These are phyloP conservation scores for Pseudogymnoascus sp. DNA, from an alignment of 2,329 filamentous ascomycete genomes.

Conservation along the genomic window DNA sequence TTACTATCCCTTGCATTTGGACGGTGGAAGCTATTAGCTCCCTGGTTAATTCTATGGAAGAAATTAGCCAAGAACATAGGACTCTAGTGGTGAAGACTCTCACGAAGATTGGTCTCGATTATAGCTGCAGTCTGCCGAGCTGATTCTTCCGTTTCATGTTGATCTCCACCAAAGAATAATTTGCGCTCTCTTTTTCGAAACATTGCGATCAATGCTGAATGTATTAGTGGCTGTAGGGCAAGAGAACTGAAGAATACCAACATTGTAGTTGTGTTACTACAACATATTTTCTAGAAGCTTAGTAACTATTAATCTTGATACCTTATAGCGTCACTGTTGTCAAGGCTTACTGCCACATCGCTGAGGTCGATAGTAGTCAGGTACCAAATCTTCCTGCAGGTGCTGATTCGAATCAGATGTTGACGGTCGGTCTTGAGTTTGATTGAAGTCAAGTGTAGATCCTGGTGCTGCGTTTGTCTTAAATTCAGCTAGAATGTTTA, in stretches of 20 bases:
- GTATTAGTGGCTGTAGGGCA: background rate
- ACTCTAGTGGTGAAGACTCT: background rate
- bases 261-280: background rate
- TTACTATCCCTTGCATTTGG: background rate
- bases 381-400: background rate
- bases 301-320: background rate
- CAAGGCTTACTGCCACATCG: background rate
- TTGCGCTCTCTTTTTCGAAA: background rate
- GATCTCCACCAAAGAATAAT: background rate
- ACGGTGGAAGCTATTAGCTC: background rate
- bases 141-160: background rate
- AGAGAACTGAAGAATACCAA: background rate
- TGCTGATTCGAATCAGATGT: background rate
- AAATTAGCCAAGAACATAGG: background rate
- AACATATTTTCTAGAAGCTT: background rate
- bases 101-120: background rate
- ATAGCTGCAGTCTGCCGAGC: background rate
- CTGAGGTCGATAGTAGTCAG: background rate
- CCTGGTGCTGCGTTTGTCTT: background rate
- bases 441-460: background rate
- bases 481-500: background rate
- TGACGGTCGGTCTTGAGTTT: accelerated
- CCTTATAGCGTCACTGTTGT: background rate
- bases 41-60: background rate
- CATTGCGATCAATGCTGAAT: background rate